These are phyloP conservation scores for Ogataea minuta DNA, from an alignment of 805 yeast genomes.

Conservation along the genomic window DNA sequence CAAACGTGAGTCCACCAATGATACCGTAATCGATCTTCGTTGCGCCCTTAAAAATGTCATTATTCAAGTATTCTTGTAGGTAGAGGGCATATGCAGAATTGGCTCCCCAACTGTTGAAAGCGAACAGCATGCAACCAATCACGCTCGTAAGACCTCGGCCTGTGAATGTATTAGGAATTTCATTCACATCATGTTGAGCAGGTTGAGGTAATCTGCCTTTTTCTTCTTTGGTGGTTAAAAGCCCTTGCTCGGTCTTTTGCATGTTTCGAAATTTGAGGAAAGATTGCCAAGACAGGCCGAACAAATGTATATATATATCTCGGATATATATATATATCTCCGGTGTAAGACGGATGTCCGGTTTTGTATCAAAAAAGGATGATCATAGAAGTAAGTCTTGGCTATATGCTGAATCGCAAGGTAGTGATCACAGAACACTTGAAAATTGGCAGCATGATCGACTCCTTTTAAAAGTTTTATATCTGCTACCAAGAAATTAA, in stretches of 20 bases:
- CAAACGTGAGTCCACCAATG: constrained; percentile 67
- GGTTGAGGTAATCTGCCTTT: neutral
- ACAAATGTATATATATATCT: no score
- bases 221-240: neutral
- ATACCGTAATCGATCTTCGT: constrained; percentile 58
- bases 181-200: constrained; percentile 6
- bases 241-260: neutral
- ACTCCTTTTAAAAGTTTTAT: no score
- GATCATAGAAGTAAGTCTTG: no score
- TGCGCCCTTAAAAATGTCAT: constrained; percentile 53
- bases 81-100: constrained; percentile 66
- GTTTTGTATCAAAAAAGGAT: no score
- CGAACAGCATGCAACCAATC: constrained; percentile 46
- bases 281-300: no score
- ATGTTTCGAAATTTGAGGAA: no score
- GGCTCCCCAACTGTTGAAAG: constrained; percentile 72
- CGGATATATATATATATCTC: no score
- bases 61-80: constrained; percentile 52
- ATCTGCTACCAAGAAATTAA: no score
- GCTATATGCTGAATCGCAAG: no score
- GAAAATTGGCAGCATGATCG: no score
- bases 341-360: no score
- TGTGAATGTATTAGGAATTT: constrained; percentile 61
- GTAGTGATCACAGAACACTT: no score
- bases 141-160: constrained; percentile 58